Evolutionary conservation across 75 land plant genomes (phyloP), one percentile per base, ranked within the genome.

Genomic region (Cupressus sempervirens): DNA sequence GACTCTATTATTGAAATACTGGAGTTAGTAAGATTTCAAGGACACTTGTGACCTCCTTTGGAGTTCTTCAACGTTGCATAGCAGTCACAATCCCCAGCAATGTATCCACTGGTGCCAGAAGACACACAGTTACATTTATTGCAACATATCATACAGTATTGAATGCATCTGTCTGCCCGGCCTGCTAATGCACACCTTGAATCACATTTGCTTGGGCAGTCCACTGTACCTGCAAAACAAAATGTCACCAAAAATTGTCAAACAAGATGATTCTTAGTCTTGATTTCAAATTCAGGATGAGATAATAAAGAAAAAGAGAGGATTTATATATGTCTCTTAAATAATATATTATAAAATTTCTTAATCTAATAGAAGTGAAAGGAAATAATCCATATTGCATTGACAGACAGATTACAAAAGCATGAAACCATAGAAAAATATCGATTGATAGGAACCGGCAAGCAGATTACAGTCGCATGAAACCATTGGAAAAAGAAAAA

Each of bases 31-130:
- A 41, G 12, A 76, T 52, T 79, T 88, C 80, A 90, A 81, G 93
- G 92, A 85, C 92, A 92, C 74, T 92, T 92, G 87, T 90, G 84
- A 40, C 40, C 84, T 32, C 89, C 89, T 88, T 88, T 92, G 70
- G 84, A 67, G 89, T 65, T 90, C 18, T n/a, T 26, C 85, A 73
- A 84, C 89, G 89, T 88, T 48, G 87, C 86, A 86, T 92, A 92
- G 85, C 93, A 90, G 83, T 88, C 88, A 85, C 93, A 92, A 84
- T 90, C 86, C 23, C 89, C 90, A 70, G 82, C 32, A 29, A 86
- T 86, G 86, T 91, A 87, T 7, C 91, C 93, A 68, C 85, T 86
- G n/a, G 90, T 88, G 26, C 93, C 93, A 46, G 93, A 87, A 7
- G 92, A 92, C 8, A 92, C 93, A 56, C 92, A 92, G 15, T 92